Evolutionary conservation across 2,329 filamentous ascomycete genomes (phyloP), one percentile per base, ranked within the genome.

Genomic region (Curvularia lunata): DNA sequence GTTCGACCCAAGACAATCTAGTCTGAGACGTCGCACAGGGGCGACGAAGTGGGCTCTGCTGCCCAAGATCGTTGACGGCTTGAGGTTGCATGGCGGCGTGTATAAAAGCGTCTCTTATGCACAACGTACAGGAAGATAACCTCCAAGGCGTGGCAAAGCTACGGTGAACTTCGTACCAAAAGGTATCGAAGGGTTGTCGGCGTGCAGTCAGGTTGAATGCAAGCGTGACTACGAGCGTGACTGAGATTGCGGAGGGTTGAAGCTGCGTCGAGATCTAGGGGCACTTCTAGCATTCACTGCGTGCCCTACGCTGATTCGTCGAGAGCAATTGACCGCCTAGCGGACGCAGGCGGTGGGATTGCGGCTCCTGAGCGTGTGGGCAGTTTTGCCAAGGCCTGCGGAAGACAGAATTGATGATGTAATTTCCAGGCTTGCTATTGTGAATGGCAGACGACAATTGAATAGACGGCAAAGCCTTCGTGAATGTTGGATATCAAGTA

Each of bases 311-410:
- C 30, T 63, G 55, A 67, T 65, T 69, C 62, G 67, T 56, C 58
- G 42, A 58, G 60, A 60, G 58, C 57, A 55, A 47, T 52, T 54
- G 55, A 67, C 64, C 58, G 59, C 69, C 64, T 67, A 64, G 69
- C 70, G 60, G 23, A 51, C 54, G 54, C 25, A 23, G 62, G 65
- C 66, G 66, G 67, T 68, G 57, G 63, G 51, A 47, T 48, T 47
- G 48, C 54, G 62, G 56, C 50, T 45, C 19, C 23, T 37, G 27
- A 48, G 16, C 56, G 50, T 58, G 52, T 62, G 37, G 32, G 38
- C 19, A 23, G 45, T 43, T 49, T 46, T 54, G 51, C 50, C 25
- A 25, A 45, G 48, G 18, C 27, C n/a, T 41, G 46, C 21, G 25
- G 28, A 47, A 18, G 30, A 55, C 46, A 56, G 40, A 51, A 42